Conservation (phyloP, 495 filamentous ascomycete genomes). For the Neurospora hispaniola region DNA sequence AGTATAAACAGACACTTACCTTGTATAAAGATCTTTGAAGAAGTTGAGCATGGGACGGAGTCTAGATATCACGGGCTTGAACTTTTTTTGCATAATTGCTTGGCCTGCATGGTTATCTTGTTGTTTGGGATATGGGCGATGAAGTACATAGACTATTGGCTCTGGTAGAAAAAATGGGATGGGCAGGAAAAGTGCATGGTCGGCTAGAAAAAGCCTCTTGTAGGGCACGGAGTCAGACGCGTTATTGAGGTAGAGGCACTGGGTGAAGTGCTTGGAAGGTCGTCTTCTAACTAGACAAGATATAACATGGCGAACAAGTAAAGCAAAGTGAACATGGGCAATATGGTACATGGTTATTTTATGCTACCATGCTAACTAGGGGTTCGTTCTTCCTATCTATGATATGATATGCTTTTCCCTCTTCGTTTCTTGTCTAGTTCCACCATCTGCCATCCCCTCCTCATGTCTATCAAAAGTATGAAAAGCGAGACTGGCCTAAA, state of each 20-base stretch:
- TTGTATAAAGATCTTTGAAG: background rate
- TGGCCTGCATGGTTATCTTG: background rate
- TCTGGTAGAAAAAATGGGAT: background rate
- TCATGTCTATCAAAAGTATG: background rate
- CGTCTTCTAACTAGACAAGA: background rate
- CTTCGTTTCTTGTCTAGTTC: background rate
- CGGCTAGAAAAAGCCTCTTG: background rate
- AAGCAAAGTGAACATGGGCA: background rate
- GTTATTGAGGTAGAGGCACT: background rate
- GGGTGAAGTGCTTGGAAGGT: background rate
- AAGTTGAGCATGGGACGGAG: background rate
- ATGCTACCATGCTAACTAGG: background rate
- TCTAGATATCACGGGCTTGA: background rate
- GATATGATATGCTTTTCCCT: background rate
- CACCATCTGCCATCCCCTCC: background rate
- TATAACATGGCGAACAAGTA: background rate
- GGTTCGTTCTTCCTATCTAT: background rate
- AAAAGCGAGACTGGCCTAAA: background rate
- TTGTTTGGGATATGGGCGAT: background rate
- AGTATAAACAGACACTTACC: background rate
- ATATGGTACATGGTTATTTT: background rate
- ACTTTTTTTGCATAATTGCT: background rate
- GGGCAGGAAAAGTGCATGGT: background rate
- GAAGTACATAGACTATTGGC: background rate
- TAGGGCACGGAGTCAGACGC: background rate